Evolutionary conservation across 768 basidiomycete species (phyloP).

Genomic region (Naganishia randhawae): DNA sequence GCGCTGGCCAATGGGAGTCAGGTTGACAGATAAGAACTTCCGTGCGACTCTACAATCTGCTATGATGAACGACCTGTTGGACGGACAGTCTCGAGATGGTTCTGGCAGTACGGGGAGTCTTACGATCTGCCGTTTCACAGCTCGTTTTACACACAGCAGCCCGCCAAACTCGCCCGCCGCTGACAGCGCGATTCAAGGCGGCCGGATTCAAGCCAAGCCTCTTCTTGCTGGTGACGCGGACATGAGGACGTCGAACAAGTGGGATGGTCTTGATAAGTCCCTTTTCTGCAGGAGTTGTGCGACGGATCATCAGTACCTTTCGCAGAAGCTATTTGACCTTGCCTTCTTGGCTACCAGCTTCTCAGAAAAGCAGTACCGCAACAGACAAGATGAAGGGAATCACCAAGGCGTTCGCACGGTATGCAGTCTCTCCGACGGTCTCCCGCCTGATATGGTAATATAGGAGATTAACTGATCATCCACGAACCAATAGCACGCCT

Average conservation of each 20-base stretch:
- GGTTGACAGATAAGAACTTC: not conserved
- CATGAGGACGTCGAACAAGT: not conserved
- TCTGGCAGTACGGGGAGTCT: too few species aligned
- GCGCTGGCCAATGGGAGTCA: not conserved
- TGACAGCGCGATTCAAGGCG: not conserved
- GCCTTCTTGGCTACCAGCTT: not conserved
- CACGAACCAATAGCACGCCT: slow-evolving; percentile 64
- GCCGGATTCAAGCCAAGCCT: not conserved
- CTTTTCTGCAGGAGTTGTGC: too few species aligned
- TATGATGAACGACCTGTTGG: too few species aligned
- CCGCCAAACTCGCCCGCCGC: too few species aligned
- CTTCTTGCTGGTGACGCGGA: slow-evolving; percentile 1
- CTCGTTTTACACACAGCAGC: too few species aligned
- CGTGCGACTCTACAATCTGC: not conserved
- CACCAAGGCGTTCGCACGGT: slow-evolving; percentile 72
- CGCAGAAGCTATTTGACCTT: too few species aligned
- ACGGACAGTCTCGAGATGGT: too few species aligned
- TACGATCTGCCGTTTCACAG: too few species aligned
- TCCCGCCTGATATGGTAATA: not conserved
- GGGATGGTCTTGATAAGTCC: not conserved
- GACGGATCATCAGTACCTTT: too few species aligned
- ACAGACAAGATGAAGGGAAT: slow-evolving; percentile 69
- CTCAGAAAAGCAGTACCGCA: not conserved
- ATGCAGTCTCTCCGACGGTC: slow-evolving; percentile 34
- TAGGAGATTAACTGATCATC: slow-evolving; percentile 2